phyloP scores from a whole-genome alignment of 805 yeast species.

The Wickerhamomyces canadensis region DNA sequence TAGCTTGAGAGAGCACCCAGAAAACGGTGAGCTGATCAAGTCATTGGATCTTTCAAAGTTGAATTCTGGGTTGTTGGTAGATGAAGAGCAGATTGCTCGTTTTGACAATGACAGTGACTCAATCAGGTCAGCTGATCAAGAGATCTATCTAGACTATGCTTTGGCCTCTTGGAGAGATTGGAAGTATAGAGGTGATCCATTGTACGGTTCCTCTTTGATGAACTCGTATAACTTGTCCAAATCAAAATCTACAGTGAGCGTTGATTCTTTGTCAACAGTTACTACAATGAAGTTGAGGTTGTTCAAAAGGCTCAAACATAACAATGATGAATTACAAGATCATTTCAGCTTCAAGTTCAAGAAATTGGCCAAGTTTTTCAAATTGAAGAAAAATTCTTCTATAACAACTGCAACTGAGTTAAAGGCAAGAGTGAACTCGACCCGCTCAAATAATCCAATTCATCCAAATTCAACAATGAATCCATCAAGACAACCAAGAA shows the following conservation, averaged over 20 bases:
- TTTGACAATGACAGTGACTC: conserved; percentile 11
- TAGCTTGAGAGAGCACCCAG: conserved; percentile 49
- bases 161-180: conserved; percentile 91
- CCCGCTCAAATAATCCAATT: background rate
- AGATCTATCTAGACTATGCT: conserved; percentile 27
- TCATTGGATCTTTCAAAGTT: conserved; percentile 51
- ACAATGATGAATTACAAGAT: conserved; percentile 5
- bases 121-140: conserved; percentile 8
- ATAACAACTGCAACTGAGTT: conserved; percentile 1
- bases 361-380: conserved; percentile 4
- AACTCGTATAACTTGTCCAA: conserved; percentile 26
- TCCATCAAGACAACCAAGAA: background rate
- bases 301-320: conserved; percentile 4
- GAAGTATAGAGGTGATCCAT: conserved; percentile 71
- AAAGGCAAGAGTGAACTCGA: conserved; percentile 1
- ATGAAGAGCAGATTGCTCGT: conserved; percentile 4
- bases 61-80: conserved; percentile 32
- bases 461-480: conserved; percentile 1
- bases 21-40: conserved; percentile 52
- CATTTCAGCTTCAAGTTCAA: conserved; percentile 2
- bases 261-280: conserved; percentile 13
- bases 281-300: conserved; percentile 11
- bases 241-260: conserved; percentile 20
- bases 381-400: conserved; percentile 3
- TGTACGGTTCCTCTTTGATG: conserved; percentile 40